Percentiles rank a stretch among this genome's conserved stretches.
These are phyloP conservation scores for Pythium phragmiticola DNA, from an alignment of 352 stramenopile species.

Conservation along the genomic window DNA sequence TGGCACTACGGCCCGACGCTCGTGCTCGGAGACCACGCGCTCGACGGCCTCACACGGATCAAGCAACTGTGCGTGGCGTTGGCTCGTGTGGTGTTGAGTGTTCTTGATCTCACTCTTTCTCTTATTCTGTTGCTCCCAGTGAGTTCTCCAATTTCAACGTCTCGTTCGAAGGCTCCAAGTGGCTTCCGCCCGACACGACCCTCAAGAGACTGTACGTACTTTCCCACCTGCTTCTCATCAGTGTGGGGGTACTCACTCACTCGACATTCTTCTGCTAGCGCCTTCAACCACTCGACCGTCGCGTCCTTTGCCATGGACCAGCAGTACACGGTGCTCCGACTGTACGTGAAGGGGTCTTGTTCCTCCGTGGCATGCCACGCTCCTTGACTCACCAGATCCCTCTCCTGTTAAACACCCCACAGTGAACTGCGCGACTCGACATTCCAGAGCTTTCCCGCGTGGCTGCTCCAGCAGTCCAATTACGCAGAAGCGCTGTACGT, in stretches of 20 bases:
- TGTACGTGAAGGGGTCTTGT: conserved; percentile 24
- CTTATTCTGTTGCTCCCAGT: neutral
- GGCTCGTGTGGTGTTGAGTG: too few relatives aligned
- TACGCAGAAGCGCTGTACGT: conserved; percentile 10
- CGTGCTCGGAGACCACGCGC: conserved; percentile 23
- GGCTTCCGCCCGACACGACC: conserved; percentile 14
- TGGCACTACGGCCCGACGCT: conserved; percentile 23
- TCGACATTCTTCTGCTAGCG: conserved; percentile 23
- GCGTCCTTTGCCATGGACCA: conserved; percentile 35
- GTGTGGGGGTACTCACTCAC: neutral
- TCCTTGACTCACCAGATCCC: neutral
- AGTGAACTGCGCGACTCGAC: conserved; percentile 10
- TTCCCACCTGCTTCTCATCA: neutral
- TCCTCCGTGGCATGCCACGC: too few relatives aligned
- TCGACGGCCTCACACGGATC: conserved; percentile 20
- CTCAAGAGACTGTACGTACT: conserved; percentile 24
- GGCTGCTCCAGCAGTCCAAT: conserved; percentile 6
- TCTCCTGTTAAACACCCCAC: neutral
- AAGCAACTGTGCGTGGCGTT: conserved; percentile 23
- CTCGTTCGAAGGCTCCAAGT: conserved; percentile 24
- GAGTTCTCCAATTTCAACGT: conserved; percentile 31
- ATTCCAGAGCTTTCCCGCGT: conserved; percentile 12
- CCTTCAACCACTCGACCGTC: conserved; percentile 43
- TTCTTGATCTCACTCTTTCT: neutral
- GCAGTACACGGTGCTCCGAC: conserved; percentile 35